Evolutionary conservation across 2,329 filamentous ascomycete genomes (phyloP).

Genomic region (Xylogone sp.): DNA sequence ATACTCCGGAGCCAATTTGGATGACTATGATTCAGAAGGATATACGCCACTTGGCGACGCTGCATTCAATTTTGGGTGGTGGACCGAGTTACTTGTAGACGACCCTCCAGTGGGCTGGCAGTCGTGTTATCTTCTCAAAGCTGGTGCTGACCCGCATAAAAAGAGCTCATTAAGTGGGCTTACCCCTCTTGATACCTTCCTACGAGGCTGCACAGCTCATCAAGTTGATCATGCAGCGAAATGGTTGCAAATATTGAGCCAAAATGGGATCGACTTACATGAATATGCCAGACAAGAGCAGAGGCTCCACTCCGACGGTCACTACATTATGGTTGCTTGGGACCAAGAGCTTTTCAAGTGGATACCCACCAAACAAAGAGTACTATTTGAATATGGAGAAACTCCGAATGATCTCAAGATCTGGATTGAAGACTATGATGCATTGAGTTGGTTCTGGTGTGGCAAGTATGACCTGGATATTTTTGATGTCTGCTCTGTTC

Average conservation of each 20-base stretch:
- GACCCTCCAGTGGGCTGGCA: constrained; percentile 7
- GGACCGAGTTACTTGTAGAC: constrained; percentile 1
- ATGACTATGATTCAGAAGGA: constrained; percentile 8
- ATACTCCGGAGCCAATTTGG: constrained; percentile 4
- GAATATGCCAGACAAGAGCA: constrained; percentile 5
- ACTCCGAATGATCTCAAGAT: constrained; percentile 4
- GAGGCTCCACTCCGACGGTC: constrained; percentile 1
- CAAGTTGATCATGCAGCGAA: constrained; percentile 6
- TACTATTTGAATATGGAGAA: constrained; percentile 7
- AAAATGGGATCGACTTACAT: constrained; percentile 7
- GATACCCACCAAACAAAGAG: constrained; percentile 8
- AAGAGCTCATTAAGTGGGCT: constrained; percentile 2
- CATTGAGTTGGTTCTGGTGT: constrained; percentile 9
- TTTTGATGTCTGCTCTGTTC: neutral
- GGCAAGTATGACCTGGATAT: constrained; percentile 8
- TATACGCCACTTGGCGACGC: constrained; percentile 9
- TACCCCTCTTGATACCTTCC: constrained; percentile 9
- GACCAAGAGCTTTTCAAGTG: constrained; percentile 9
- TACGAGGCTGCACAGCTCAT: constrained; percentile 9
- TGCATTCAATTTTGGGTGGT: constrained; percentile 11
- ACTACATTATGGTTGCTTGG: constrained; percentile 6
- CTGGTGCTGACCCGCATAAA: constrained; percentile 6
- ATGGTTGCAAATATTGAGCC: constrained; percentile 5
- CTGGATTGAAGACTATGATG: constrained; percentile 13
- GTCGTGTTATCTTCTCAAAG: constrained; percentile 6